A percentile compares a stretch with the other conserved stretches of the same genome.
Evolutionary conservation across 768 basidiomycete genomes (phyloP).

Genomic region (Hygrocybe punicea): DNA sequence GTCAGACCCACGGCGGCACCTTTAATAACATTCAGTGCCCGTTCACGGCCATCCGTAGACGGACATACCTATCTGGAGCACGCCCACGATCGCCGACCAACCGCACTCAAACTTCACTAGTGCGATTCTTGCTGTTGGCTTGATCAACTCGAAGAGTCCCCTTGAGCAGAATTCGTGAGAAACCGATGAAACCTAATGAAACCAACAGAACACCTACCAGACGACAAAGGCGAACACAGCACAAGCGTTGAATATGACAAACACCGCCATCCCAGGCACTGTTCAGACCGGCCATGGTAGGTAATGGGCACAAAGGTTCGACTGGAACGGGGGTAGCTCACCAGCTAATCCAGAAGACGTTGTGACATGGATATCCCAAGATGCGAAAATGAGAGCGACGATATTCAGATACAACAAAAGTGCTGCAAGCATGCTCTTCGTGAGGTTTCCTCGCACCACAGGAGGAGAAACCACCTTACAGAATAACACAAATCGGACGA

Average conservation of each 20-base stretch:
- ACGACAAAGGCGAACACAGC: conserved; percentile 34
- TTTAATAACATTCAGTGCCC: conserved; percentile 18
- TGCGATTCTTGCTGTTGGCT: conserved; percentile 37
- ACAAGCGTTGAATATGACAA: conserved; percentile 49
- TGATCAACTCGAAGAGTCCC: conserved; percentile 37
- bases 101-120: conserved; percentile 50
- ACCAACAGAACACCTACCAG: conserved; percentile 27
- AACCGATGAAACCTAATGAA: not conserved
- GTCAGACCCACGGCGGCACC: conserved; percentile 50
- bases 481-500: conserved; percentile 55
- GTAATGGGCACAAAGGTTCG: not conserved
- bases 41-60: not conserved
- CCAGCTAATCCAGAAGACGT: conserved; percentile 35
- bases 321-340: conserved; percentile 23
- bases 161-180: too few relatives aligned
- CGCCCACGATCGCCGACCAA: conserved; percentile 51
- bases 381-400: conserved; percentile 52
- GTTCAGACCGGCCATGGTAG: conserved; percentile 1
- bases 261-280: conserved; percentile 49
- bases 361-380: conserved; percentile 52
- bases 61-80: conserved; percentile 50
- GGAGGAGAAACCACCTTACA: conserved; percentile 41
- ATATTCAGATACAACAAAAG: conserved; percentile 51
- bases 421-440: conserved; percentile 26
- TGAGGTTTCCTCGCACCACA: not conserved